Evolutionary conservation across 176 grass and related monocot genomes (phyloP).

Genomic region (Echinochloa phyllopogon): DNA sequence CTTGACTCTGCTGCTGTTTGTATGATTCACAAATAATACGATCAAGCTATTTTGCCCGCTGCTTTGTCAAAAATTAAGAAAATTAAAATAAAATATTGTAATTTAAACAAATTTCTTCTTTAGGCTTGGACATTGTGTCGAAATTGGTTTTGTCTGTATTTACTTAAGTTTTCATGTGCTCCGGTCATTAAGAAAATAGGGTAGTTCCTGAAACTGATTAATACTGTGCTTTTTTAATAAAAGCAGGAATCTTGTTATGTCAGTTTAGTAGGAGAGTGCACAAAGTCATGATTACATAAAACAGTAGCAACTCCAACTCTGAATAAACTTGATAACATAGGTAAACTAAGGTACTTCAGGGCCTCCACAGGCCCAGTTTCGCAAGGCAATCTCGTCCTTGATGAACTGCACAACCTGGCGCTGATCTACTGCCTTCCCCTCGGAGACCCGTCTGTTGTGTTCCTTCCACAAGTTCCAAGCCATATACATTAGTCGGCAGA

Average conservation of each 20-base stretch:
- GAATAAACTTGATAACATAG: too few species aligned
- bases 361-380: too few species aligned
- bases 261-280: too few species aligned
- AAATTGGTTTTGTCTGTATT: constrained; percentile 31
- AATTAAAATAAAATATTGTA: background rate
- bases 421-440: too few species aligned
- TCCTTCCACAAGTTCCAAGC: too few species aligned
- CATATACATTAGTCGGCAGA: too few species aligned
- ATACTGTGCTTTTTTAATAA: background rate
- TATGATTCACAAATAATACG: constrained; percentile 18
- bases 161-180: background rate
- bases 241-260: background rate
- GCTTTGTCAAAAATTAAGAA: constrained; percentile 3
- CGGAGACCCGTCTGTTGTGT: too few species aligned
- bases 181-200: constrained; percentile 17
- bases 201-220: background rate
- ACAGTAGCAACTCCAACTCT: too few species aligned
- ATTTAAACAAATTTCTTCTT: constrained; percentile 13
- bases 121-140: background rate
- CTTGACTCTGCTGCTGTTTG: constrained; percentile 33
- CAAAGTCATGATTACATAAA: too few species aligned
- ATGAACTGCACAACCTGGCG: too few species aligned
- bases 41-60: constrained; percentile 10
- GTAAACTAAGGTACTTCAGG: too few species aligned
- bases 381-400: too few species aligned